phyloP scores from a whole-genome alignment of 2,329 filamentous ascomycete species.

The Orbilia brochopaga region DNA sequence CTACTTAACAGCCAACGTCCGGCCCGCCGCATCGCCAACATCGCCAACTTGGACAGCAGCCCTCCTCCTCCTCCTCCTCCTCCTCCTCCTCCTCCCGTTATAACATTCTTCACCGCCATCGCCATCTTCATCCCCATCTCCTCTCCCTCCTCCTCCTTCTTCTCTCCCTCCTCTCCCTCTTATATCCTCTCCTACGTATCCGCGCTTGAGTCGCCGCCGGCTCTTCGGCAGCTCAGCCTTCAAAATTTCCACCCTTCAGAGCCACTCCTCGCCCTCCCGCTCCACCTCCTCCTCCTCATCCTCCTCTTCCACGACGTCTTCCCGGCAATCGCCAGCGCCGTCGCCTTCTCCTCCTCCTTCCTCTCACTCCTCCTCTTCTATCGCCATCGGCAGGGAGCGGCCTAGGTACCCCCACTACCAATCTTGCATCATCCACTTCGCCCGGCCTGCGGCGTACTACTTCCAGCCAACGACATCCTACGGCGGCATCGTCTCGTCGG shows the following conservation, averaged over 20 bases:
- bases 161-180: conserved; percentile 1
- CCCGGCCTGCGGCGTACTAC: conserved; percentile 15
- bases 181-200: background rate
- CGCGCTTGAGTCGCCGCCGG: conserved; percentile 32
- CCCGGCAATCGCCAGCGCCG: background rate
- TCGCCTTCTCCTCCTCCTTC: background rate
- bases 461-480: conserved; percentile 9
- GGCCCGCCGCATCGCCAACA: conserved; percentile 5
- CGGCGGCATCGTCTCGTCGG: conserved; percentile 13
- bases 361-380: conserved; percentile 17
- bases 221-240: conserved; percentile 36
- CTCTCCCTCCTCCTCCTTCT: background rate
- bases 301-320: conserved; percentile 24
- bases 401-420: conserved; percentile 45
- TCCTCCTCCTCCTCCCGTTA: conserved; percentile 2
- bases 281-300: conserved; percentile 16
- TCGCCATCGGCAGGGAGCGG: conserved; percentile 41
- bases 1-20: background rate
- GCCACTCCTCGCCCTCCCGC: conserved; percentile 23
- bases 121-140: background rate
- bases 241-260: conserved; percentile 50
- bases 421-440: conserved; percentile 49
- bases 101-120: background rate
- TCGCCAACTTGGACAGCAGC: background rate
- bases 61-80: background rate